A percentile compares a stretch with the other conserved stretches of the same genome.
Conservation (phyloP, 192 early-diverging fungal species). For the Backusella mclennaniae region DNA sequence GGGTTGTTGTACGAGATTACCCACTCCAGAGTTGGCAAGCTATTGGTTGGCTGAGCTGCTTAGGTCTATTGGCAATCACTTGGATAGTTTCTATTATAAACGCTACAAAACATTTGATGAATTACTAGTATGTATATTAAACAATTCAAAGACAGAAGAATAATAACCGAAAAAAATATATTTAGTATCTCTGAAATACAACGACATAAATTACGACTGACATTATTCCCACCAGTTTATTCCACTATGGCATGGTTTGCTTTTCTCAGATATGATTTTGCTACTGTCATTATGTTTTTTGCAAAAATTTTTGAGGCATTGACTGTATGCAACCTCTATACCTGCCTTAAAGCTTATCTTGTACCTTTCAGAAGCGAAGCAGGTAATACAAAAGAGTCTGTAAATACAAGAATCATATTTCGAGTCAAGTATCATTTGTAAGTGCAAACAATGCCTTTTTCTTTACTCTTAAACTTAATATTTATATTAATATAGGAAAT, state of each 20-base stretch:
- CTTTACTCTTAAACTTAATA: too few relatives aligned
- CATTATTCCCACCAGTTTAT: slow-evolving; percentile 34
- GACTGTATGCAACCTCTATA: slow-evolving; percentile 35
- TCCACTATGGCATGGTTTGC: slow-evolving; percentile 25
- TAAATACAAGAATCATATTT: slow-evolving; percentile 24
- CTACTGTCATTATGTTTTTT: slow-evolving; percentile 33
- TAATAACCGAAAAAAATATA: not conserved
- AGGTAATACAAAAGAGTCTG: slow-evolving; percentile 12
- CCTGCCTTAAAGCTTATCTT: slow-evolving; percentile 29
- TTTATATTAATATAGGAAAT: not conserved
- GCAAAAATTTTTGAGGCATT: slow-evolving; percentile 32
- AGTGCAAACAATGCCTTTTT: not conserved
- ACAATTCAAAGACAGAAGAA: not conserved
- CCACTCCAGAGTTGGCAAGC: slow-evolving; percentile 18
- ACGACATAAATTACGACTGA: slow-evolving; percentile 33
- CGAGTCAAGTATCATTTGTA: slow-evolving; percentile 26
- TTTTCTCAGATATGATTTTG: slow-evolving; percentile 24
- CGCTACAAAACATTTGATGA: slow-evolving; percentile 16
- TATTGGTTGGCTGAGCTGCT: slow-evolving; percentile 28
- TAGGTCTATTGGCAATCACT: slow-evolving; percentile 18
- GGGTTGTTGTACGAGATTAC: not conserved
- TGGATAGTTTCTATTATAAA: slow-evolving; percentile 19
- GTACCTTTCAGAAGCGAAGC: slow-evolving; percentile 30
- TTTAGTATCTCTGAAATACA: slow-evolving; percentile 32
- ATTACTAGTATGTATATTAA: slow-evolving; percentile 32